These are phyloP conservation scores for Colletotrichum agaves DNA, from an alignment of 2,329 filamentous ascomycete genomes.

Conservation along the genomic window DNA sequence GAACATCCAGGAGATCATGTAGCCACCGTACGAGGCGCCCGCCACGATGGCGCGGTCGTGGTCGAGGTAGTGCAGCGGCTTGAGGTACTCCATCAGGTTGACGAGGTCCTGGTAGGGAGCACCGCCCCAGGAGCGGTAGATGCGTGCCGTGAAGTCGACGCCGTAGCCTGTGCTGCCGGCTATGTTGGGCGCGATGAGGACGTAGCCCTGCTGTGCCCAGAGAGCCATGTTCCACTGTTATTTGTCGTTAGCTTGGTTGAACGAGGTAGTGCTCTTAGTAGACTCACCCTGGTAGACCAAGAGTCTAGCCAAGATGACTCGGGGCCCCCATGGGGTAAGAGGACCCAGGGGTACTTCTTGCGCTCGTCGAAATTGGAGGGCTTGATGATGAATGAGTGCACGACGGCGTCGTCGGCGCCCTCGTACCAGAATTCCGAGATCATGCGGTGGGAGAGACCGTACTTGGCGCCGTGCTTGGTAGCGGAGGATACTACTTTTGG, in stretches of 20 bases:
- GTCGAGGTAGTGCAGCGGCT: conserved; percentile 64
- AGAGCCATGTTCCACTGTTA: conserved; percentile 62
- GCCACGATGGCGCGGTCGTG: conserved; percentile 61
- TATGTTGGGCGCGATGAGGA: conserved; percentile 69
- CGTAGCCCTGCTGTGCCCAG: conserved; percentile 70
- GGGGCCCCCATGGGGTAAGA: conserved; percentile 54
- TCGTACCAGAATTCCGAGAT: conserved; percentile 54
- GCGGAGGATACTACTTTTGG: conserved; percentile 45
- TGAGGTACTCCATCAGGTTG: conserved; percentile 62
- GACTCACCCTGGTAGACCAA: conserved; percentile 58
- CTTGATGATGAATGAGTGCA: conserved; percentile 54
- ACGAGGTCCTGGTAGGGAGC: conserved; percentile 65
- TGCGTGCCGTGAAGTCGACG: conserved; percentile 49
- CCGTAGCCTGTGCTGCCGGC: conserved; percentile 69
- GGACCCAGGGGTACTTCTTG: conserved; percentile 51
- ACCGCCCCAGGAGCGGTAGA: conserved; percentile 64
- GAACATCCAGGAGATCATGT: conserved; percentile 69
- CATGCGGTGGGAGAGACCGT: conserved; percentile 50
- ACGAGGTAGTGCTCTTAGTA: background rate
- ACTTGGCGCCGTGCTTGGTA: conserved; percentile 45
- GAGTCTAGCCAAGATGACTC: conserved; percentile 62
- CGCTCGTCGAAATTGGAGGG: conserved; percentile 50
- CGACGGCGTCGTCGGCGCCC: conserved; percentile 47
- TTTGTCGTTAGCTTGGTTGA: conserved; percentile 3
- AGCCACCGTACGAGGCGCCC: conserved; percentile 67